phyloP scores from a whole-genome alignment of 495 filamentous ascomycete species.

The Neurospora sp. region DNA sequence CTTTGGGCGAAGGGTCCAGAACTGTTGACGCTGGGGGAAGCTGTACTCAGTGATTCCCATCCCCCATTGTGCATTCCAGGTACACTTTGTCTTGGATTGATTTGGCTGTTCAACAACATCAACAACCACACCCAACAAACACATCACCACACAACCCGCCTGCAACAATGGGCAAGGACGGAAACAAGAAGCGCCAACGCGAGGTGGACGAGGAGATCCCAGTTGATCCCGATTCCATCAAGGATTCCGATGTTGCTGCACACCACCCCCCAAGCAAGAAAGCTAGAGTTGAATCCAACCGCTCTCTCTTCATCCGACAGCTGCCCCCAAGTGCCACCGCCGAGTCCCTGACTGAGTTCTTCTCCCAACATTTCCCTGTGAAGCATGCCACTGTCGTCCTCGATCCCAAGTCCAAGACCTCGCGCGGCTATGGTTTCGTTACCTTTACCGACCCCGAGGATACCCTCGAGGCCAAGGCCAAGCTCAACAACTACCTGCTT shows the following conservation, averaged over 20 bases:
- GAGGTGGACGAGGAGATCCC: constrained; percentile 8
- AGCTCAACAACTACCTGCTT: constrained; percentile 63
- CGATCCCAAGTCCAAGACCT: constrained; percentile 71
- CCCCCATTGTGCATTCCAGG: background rate
- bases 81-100: background rate
- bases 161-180: constrained; percentile 24
- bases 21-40: background rate
- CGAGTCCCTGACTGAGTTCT: constrained; percentile 72
- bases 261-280: constrained; percentile 29
- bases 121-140: too few species aligned
- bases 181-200: constrained; percentile 27
- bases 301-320: constrained; percentile 83
- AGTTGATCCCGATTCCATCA: constrained; percentile 4
- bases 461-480: constrained; percentile 64
- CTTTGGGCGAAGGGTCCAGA: background rate
- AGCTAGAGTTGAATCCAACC: constrained; percentile 37
- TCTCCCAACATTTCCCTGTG: constrained; percentile 87
- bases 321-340: constrained; percentile 69
- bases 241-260: constrained; percentile 2
- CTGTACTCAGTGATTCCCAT: background rate
- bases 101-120: background rate
- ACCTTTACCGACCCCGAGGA: constrained; percentile 92
- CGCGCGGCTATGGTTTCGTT: constrained; percentile 90
- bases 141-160: background rate
- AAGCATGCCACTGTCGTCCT: constrained; percentile 86